Percentiles rank a stretch among this genome's conserved stretches.
phyloP scores from a whole-genome alignment of 352 stramenopile genomes.

The Globisporangium takayamanum region DNA sequence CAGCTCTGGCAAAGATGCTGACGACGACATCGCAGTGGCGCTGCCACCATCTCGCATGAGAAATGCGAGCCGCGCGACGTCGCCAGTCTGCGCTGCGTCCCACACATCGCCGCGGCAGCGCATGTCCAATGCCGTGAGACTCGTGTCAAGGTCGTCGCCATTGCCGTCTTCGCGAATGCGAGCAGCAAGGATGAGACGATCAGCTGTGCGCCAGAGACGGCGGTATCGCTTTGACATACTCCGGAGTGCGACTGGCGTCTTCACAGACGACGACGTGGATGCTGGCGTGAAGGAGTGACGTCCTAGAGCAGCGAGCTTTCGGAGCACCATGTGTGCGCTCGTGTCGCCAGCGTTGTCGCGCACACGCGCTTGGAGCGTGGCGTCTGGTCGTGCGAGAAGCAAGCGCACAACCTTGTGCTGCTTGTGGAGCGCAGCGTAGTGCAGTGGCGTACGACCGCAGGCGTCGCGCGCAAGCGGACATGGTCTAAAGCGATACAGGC shows the following conservation, averaged over 20 bases:
- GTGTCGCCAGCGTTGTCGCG: slow-evolving; percentile 33
- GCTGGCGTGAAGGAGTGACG: slow-evolving; percentile 1
- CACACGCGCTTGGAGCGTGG: slow-evolving; percentile 28
- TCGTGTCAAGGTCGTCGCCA: neutral
- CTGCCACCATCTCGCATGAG: slow-evolving; percentile 23
- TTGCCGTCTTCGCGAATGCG: neutral
- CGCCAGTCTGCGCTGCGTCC: slow-evolving; percentile 33
- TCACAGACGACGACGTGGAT: neutral
- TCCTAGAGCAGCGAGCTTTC: slow-evolving; percentile 32
- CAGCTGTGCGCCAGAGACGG: slow-evolving; percentile 2
- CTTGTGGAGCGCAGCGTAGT: slow-evolving; percentile 44
- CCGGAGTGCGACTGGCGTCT: slow-evolving; percentile 11
- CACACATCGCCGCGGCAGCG: slow-evolving; percentile 39
- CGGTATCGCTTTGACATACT: slow-evolving; percentile 21
- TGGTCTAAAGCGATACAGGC: neutral
- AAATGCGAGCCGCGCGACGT: slow-evolving; percentile 31
- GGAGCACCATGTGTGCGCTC: slow-evolving; percentile 38
- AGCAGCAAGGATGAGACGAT: neutral
- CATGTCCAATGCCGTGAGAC: slow-evolving; percentile 21
- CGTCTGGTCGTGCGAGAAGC: slow-evolving; percentile 32
- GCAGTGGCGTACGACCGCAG: slow-evolving; percentile 36
- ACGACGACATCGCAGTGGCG: neutral
- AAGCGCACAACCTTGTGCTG: slow-evolving; percentile 22
- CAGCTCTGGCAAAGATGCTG: slow-evolving; percentile 10
- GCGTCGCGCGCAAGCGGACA: slow-evolving; percentile 29